phyloP scores from a whole-genome alignment of 768 basidiomycete species.

The Leccinum disarticulatum region DNA sequence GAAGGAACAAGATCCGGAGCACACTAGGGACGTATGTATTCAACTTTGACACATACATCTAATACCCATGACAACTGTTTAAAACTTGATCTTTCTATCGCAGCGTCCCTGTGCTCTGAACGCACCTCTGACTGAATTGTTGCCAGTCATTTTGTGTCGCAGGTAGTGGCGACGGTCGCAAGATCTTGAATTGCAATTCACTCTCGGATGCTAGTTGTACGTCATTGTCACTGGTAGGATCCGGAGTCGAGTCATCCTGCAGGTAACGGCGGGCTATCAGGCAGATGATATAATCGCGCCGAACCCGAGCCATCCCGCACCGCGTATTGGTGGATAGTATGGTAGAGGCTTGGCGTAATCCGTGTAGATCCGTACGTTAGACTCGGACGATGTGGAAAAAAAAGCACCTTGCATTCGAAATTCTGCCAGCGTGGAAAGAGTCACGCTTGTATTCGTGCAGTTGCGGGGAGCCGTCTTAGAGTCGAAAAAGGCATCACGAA shows the following conservation, averaged over 20 bases:
- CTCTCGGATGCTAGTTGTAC: not conserved
- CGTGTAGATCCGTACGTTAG: not conserved
- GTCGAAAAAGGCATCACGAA: not conserved
- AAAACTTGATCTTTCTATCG: not conserved
- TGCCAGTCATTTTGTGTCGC: not conserved
- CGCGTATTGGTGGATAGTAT: not conserved
- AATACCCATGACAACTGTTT: not conserved
- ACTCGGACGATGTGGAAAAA: not conserved
- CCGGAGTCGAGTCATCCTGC: conserved; percentile 4
- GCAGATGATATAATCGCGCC: not conserved
- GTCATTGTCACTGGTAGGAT: conserved; percentile 13
- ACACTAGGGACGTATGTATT: not conserved
- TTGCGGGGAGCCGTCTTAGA: not conserved
- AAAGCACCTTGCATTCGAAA: not conserved
- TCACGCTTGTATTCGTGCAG: not conserved
- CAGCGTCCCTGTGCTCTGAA: not conserved
- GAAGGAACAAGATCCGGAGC: not conserved
- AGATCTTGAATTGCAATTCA: not conserved
- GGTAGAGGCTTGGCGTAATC: not conserved
- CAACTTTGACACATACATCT: not conserved
- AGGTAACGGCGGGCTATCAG: not conserved
- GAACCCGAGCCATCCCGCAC: not conserved
- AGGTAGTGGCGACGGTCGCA: not conserved
- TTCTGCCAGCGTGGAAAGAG: not conserved
- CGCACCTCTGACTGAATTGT: not conserved